Base-by-base conservation (phyloP, 768 basidiomycete genomes). In the Panus rudis region DNA sequence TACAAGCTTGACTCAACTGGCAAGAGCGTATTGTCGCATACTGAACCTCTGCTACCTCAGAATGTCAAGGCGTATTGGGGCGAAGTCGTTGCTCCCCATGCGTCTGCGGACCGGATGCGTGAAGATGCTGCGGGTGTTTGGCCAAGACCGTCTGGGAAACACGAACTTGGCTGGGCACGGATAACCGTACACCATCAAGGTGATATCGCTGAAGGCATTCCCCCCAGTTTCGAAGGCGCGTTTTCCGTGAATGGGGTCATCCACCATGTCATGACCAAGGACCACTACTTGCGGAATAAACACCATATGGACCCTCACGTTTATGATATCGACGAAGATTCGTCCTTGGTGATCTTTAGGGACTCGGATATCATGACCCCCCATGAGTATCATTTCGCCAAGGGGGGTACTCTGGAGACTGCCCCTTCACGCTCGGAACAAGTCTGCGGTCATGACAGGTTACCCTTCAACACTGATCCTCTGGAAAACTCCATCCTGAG, bases 141-240 rank as follows among this genome's bases (percentile, higher is more conserved):
- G 4, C 69, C 65, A 28, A 56, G 71, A 35, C 70, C 70, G 45
- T 61, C 69, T 39, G 50, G 53, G 8, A 62, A 69, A 22, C 44
- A 55, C 22, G 72, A 73, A 31, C 67, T 83, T 10, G 90, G 90
- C 20, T 85, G 82, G 78, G 88, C 86, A 14, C 78, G 84, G 17
- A 78, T 92, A 51, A 76, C 82, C 62, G 72, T 89, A 3, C 78
- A 86, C 58, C 62, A 79, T 52, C 73, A 81, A 37, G 72, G 69
- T 23, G 73, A 82, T 52, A 61, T 63, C 21, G 58, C 58, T 21
- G 52, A 55, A 20, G 73, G 70, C 23, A 35, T 16, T 8, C 61
- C 76, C 3, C 82, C 84, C 14, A 61, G 75, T 7, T 87, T 80
- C 52, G 85, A 88, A 56, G 88, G 89, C 48, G 78, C 80, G 10